Evolutionary conservation across 345 rosid genomes (phyloP), one percentile per base, ranked within the genome.

Genomic region (Melaleuca alternifolia): DNA sequence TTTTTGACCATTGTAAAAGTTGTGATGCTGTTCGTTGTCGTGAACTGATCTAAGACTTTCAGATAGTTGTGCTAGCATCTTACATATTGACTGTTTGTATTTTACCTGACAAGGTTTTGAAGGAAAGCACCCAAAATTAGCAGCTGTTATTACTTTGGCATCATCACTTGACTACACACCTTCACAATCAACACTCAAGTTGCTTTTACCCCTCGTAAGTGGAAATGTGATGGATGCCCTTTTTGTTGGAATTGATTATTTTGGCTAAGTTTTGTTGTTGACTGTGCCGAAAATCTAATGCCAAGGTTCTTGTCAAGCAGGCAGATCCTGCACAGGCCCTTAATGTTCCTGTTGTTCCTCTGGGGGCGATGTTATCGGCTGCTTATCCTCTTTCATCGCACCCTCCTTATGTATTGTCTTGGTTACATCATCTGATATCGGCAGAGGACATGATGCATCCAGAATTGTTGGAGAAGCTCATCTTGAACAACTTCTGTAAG

Each of bases 381-480:
- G 94, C 97, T 84, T 94, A 89, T 93, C 99, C 99, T 90, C 96
- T 96, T 89, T 94, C 98, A 5, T 83, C 95, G 26, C 93, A 90
- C 21, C 96, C 99, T 88, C 98, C 98, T 79, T 95, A 95, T 86
- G 94, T 92, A 41, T 91, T 97, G 85, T 92, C 98, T 88, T 97
- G 99, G 99, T 94, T 97, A 86, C 95, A 92, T 88, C 24, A 93
- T 86, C 88, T 95, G 90, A 94, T 97, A 93, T 95, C 99, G 86
- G 93, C 98, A 83, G 91, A 93, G 61, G 99, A 95, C 91, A 97
- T 97, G 99, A 96, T 97, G 99, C 98, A 94, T 91, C 99, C 98
- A 28, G 98, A 96, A 89, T 71, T 94, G 93, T 90, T 97, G 87
- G 91, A 97, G 88, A 97, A 95, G 94, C 99, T 97, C 30, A 91